Percentiles rank a stretch among this genome's conserved stretches.
Conservation (phyloP, 768 basidiomycete genomes). For the Suillus placidus region DNA sequence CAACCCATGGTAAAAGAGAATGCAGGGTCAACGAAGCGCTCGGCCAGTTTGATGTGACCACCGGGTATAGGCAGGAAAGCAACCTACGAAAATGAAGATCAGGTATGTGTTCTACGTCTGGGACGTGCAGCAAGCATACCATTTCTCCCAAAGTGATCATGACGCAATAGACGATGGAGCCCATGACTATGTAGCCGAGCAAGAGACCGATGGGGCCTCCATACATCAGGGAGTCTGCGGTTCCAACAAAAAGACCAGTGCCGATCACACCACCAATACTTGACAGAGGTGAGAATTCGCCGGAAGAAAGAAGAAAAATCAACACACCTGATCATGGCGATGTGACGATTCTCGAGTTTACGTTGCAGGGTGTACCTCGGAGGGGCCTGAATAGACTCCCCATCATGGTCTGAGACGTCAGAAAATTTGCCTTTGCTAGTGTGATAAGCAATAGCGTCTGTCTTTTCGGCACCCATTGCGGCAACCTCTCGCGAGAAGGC, state of each 20-base stretch:
- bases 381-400: slow-evolving; percentile 16
- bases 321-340: slow-evolving; percentile 77
- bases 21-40: slow-evolving; percentile 80
- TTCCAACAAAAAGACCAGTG: slow-evolving; percentile 74
- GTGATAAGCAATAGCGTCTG: background rate
- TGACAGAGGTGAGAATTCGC: slow-evolving; percentile 5
- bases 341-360: slow-evolving; percentile 75
- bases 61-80: slow-evolving; percentile 79
- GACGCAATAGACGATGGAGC: slow-evolving; percentile 68
- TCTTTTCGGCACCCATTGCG: slow-evolving; percentile 28
- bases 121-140: slow-evolving; percentile 67
- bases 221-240: slow-evolving; percentile 47
- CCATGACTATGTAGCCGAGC: slow-evolving; percentile 69
- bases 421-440: slow-evolving; percentile 9
- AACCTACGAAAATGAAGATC: slow-evolving; percentile 61
- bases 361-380: slow-evolving; percentile 42
- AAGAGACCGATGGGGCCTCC: slow-evolving; percentile 78
- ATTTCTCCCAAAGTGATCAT: slow-evolving; percentile 73
- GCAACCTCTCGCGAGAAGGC: background rate
- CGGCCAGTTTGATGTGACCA: slow-evolving; percentile 79
- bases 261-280: slow-evolving; percentile 64
- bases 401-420: slow-evolving; percentile 21
- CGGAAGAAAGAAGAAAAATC: background rate
- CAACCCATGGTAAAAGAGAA: slow-evolving; percentile 60
- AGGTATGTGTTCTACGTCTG: slow-evolving; percentile 37